A percentile compares a stretch with the other conserved stretches of the same genome.
Conservation (phyloP, 2,329 filamentous ascomycete genomes). For the Dactylellina leptospora region DNA sequence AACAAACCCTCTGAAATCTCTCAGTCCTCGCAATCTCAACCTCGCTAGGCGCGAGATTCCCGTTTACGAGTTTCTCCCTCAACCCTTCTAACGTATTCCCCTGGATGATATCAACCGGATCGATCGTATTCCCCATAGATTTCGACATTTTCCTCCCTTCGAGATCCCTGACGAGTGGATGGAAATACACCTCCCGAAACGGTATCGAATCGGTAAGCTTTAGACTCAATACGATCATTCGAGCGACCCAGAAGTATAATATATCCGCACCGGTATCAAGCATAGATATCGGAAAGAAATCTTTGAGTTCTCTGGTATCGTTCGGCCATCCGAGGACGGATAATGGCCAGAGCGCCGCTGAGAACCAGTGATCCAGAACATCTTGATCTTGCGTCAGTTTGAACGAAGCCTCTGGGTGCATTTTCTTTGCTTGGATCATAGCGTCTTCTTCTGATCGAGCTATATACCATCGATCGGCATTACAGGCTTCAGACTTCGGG, state of each 20-base stretch:
- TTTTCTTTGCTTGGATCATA: not conserved
- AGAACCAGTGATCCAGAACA: slow-evolving; percentile 57
- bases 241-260: slow-evolving; percentile 56
- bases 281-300: slow-evolving; percentile 55
- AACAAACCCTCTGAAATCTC: slow-evolving; percentile 24
- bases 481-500: not conserved
- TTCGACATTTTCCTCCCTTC: slow-evolving; percentile 57
- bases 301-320: slow-evolving; percentile 25
- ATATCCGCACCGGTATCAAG: slow-evolving; percentile 57
- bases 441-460: slow-evolving; percentile 53
- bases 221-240: slow-evolving; percentile 56
- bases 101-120: slow-evolving; percentile 54
- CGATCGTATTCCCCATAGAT: slow-evolving; percentile 56
- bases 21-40: not conserved
- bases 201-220: slow-evolving; percentile 55
- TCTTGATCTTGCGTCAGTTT: slow-evolving; percentile 54
- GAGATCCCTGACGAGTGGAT: slow-evolving; percentile 55
- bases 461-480: slow-evolving; percentile 52
- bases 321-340: slow-evolving; percentile 55
- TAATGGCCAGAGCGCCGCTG: slow-evolving; percentile 55
- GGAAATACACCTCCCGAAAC: slow-evolving; percentile 56
- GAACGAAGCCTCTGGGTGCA: slow-evolving; percentile 1
- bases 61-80: slow-evolving; percentile 13
- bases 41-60: slow-evolving; percentile 4
- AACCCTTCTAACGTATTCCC: slow-evolving; percentile 50